Percentiles rank a stretch among this genome's conserved stretches.
These are phyloP conservation scores for Dendrobium officinale DNA, from an alignment of 106 monocot species.

Conservation along the genomic window DNA sequence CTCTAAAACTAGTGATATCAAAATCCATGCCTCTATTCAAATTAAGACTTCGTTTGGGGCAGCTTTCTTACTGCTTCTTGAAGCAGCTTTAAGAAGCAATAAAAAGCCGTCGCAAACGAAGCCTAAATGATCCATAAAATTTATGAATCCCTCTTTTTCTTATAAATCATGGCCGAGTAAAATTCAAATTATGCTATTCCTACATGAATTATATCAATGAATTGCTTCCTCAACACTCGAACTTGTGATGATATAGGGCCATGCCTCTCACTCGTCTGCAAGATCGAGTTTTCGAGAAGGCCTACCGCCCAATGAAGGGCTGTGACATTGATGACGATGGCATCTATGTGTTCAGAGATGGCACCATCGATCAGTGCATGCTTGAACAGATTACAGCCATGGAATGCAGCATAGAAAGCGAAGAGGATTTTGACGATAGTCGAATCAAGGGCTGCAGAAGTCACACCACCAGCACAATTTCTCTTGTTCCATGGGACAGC, in stretches of 20 bases:
- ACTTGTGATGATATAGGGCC: conserved; percentile 18
- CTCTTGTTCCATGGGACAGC: conserved; percentile 32
- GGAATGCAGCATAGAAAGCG: conserved; percentile 7
- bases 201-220: too few species aligned
- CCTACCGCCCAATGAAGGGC: conserved; percentile 47
- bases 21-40: too few species aligned
- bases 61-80: too few species aligned
- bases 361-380: conserved; percentile 41
- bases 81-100: too few species aligned
- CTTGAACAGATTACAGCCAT: conserved; percentile 24
- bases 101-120: too few species aligned
- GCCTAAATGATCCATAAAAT: too few species aligned
- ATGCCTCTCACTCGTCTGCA: conserved; percentile 38
- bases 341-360: conserved; percentile 44
- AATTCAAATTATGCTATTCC: too few species aligned
- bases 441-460: not conserved
- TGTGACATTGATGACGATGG: conserved; percentile 43
- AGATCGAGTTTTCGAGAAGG: conserved; percentile 28
- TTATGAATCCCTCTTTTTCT: too few species aligned
- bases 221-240: too few species aligned
- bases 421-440: not conserved
- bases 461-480: conserved; percentile 1
- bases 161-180: too few species aligned
- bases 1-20: too few species aligned
- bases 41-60: too few species aligned